Base-by-base conservation (phyloP, 371 early-diverging fungal species). In the Actinomortierella wolfii region DNA sequence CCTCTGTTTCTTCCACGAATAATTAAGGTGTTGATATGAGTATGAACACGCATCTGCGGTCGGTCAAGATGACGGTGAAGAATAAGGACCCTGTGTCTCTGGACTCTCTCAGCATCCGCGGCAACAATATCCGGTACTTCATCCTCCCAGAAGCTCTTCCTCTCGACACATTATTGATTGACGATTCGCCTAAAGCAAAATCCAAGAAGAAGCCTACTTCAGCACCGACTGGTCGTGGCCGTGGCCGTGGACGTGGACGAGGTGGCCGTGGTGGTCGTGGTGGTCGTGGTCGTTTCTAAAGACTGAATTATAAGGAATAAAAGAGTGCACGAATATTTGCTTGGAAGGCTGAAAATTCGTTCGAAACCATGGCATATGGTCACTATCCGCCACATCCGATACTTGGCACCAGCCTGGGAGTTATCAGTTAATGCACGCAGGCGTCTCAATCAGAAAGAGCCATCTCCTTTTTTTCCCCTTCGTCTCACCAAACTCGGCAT, bases 11-110 rank as follows among this genome's bases (percentile, higher is more conserved):
- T n/a, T n/a, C n/a, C n/a, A n/a, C n/a, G n/a, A n/a, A n/a, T n/a
- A n/a, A n/a, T n/a, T n/a, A n/a, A 86, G 88, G 95, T 34, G 97
- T 98, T 46, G 99, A 99, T 76, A 96, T 99, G 95, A 90, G 92
- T 79, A 99, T 99, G 99, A 99, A 99, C 79, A 98, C 95, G 58
- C 98, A 98, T 78, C 83, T 99, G 79, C 97, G 97, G 76, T 90
- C 92, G 18, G 98, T 98, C 57, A 97, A 98, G 79, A 94, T 98
- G 97, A 98, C 98, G 1, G 91, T 97, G 29, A 91, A 93, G 77
- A 90, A 89, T 81, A 91, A 90, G 81, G 97, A 97, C 61, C 94
- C 98, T 18, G 82, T 87, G 55, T 86, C 83, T 56, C 82, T 98
- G 45, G 99, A 98, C 67, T 83, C 94, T 17, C 81, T 98, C 47